Percentiles rank a stretch among this genome's conserved stretches.
phyloP scores from a whole-genome alignment of 2,329 filamentous ascomycete genomes.

The Fusarium vanettenii region DNA sequence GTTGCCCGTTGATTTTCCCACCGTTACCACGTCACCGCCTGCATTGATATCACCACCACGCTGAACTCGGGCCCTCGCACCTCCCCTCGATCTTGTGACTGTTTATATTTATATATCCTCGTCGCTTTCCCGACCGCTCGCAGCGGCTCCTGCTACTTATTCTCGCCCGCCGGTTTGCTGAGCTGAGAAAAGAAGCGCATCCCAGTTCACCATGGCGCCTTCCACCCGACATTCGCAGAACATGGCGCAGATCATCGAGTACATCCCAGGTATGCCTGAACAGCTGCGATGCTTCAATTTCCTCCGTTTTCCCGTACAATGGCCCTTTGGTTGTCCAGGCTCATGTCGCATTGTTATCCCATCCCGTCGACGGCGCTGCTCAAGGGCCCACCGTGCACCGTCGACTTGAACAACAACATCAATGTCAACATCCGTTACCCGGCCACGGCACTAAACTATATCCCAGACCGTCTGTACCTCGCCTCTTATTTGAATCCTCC shows the following conservation, averaged over 20 bases:
- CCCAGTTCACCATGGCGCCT: conserved; percentile 60
- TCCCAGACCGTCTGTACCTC: conserved; percentile 89
- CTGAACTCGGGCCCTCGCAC: conserved; percentile 22
- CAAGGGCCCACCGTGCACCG: conserved; percentile 19
- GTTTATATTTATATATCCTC: conserved; percentile 14
- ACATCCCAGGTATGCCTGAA: conserved; percentile 81
- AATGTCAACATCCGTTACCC: conserved; percentile 25
- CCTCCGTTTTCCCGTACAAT: conserved; percentile 19
- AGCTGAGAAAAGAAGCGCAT: conserved; percentile 34
- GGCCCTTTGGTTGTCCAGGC: conserved; percentile 16
- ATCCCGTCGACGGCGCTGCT: conserved; percentile 17
- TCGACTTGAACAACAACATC: conserved; percentile 10
- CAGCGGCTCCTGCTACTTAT: conserved; percentile 5
- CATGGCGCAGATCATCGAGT: conserved; percentile 93
- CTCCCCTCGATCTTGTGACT: conserved; percentile 22
- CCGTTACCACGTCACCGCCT: conserved; percentile 36
- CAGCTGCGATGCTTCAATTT: neutral
- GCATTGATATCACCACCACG: conserved; percentile 12
- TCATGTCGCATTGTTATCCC: conserved; percentile 50
- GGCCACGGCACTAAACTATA: conserved; percentile 41
- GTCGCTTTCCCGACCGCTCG: conserved; percentile 5
- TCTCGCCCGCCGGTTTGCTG: conserved; percentile 8
- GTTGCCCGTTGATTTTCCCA: conserved; percentile 23
- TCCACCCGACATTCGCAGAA: conserved; percentile 64
- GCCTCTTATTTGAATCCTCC: conserved; percentile 90